A percentile compares a stretch with the other conserved stretches of the same genome.
Evolutionary conservation across 768 basidiomycete species (phyloP).

Genomic region (Rhodotorula toruloides): DNA sequence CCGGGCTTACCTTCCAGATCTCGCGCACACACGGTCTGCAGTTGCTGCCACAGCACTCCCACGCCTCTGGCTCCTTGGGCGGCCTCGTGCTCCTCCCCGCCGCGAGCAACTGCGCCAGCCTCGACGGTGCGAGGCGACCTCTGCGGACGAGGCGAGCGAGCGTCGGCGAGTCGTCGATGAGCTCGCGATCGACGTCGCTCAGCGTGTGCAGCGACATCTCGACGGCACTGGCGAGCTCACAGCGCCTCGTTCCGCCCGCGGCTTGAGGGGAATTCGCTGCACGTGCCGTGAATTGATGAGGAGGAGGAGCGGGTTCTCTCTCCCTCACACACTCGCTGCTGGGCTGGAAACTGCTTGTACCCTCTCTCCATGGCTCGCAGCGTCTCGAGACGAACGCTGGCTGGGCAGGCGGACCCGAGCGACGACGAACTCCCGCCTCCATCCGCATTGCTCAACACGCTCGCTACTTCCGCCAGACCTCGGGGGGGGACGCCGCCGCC

Average conservation of each 20-base stretch:
- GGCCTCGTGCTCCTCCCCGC: neutral
- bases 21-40: conserved; percentile 25
- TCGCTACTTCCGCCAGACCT: neutral
- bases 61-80: conserved; percentile 25
- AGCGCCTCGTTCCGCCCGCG: neutral
- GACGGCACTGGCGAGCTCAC: neutral
- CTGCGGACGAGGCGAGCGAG: conserved; percentile 2
- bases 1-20: neutral
- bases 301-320: neutral
- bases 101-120: neutral
- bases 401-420: neutral
- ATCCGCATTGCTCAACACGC: neutral
- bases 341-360: too few relatives aligned
- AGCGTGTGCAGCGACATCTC: too few relatives aligned
- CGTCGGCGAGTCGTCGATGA: conserved; percentile 2
- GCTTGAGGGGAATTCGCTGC: neutral
- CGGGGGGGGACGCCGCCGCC: neutral
- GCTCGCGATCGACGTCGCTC: neutral
- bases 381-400: too few relatives aligned
- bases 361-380: too few relatives aligned
- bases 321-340: neutral
- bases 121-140: conserved; percentile 19
- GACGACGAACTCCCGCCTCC: neutral
- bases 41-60: conserved; percentile 28
- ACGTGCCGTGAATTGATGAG: neutral